These are phyloP conservation scores for Pharus latifolius DNA, from an alignment of 176 grass and related monocot genomes.

Conservation along the genomic window DNA sequence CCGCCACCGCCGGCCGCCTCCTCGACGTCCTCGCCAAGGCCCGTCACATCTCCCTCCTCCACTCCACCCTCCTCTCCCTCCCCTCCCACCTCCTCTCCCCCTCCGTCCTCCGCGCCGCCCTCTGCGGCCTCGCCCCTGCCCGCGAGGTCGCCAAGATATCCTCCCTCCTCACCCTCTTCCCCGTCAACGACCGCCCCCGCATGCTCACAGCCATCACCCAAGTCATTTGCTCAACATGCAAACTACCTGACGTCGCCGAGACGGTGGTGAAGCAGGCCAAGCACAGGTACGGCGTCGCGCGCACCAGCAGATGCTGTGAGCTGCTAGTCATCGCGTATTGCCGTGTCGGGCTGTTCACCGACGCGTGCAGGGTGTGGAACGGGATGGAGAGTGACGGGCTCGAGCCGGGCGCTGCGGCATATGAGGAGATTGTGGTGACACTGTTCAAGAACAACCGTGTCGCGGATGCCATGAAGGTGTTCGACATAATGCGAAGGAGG, in stretches of 20 bases:
- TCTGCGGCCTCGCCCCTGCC: constrained; percentile 31
- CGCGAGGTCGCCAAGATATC: constrained; percentile 55
- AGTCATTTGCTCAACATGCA: constrained; percentile 41
- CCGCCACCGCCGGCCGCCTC: constrained; percentile 11
- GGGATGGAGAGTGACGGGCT: constrained; percentile 32
- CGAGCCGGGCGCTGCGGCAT: constrained; percentile 36
- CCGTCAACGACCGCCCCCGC: neutral
- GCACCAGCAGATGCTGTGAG: constrained; percentile 27
- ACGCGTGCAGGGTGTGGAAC: constrained; percentile 68
- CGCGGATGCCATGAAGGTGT: constrained; percentile 44
- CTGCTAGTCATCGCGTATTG: constrained; percentile 51
- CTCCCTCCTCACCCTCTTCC: constrained; percentile 41
- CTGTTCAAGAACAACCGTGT: constrained; percentile 71
- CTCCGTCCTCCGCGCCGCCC: constrained; percentile 27
- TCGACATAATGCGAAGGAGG: constrained; percentile 8
- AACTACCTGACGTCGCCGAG: constrained; percentile 56
- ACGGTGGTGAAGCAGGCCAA: constrained; percentile 41
- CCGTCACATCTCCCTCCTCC: constrained; percentile 18
- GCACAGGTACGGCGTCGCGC: constrained; percentile 38
- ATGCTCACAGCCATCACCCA: constrained; percentile 31
- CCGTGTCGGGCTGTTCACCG: constrained; percentile 36
- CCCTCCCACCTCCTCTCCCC: constrained; percentile 19
- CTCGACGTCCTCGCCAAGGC: constrained; percentile 16
- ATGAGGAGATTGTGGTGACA: constrained; percentile 57
- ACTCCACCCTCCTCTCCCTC: constrained; percentile 12